Conservation (phyloP, 2,329 filamentous ascomycete genomes). For the Colletotrichum sp. region DNA sequence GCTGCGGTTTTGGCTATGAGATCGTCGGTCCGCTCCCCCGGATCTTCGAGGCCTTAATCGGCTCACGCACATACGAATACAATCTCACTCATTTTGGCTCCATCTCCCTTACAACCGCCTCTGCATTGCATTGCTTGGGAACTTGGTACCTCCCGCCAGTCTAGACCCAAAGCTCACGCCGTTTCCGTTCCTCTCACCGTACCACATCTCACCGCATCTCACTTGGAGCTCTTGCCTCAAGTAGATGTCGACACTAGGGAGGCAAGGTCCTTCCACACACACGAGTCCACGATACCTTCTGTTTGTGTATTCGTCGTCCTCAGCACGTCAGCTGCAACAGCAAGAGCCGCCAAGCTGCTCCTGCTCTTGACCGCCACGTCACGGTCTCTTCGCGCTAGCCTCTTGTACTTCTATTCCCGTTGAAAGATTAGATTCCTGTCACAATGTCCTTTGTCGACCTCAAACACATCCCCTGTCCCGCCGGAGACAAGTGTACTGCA, state of each 20-base stretch:
- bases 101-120: not conserved
- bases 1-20: constrained; percentile 17
- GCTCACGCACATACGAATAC: not conserved
- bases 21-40: constrained; percentile 12
- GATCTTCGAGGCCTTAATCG: constrained; percentile 11
- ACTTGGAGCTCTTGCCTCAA: not conserved
- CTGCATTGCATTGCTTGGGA: not conserved
- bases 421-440: not conserved
- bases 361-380: not conserved
- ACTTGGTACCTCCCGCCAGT: not conserved
- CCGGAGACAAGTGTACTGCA: constrained; percentile 51
- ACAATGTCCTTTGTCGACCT: constrained; percentile 33
- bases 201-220: not conserved
- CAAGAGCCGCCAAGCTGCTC: constrained; percentile 36
- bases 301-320: not conserved
- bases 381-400: not conserved
- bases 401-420: not conserved
- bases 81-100: not conserved
- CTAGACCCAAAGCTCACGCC: not conserved
- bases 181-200: not conserved
- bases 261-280: constrained; percentile 21
- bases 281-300: not conserved
- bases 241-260: not conserved
- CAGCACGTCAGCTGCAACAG: constrained; percentile 3
- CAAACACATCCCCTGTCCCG: constrained; percentile 56